Evolutionary conservation across 208 protist genomes (phyloP).

Genomic region (Trypanosoma rangeli): DNA sequence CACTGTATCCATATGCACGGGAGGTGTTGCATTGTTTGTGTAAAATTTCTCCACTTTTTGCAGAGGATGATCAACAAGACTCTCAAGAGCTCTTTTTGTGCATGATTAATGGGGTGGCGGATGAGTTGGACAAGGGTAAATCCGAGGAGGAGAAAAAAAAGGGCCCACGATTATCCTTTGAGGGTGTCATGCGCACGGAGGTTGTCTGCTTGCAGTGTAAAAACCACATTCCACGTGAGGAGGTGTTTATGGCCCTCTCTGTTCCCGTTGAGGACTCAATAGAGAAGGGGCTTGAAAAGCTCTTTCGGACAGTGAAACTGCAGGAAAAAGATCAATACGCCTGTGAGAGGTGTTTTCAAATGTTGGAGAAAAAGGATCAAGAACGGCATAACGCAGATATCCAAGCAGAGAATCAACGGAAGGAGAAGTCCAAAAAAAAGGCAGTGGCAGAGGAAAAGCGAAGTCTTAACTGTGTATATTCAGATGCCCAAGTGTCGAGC

Average conservation of each 20-base stretch:
- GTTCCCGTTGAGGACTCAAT: constrained; percentile 71
- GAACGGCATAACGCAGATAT: constrained; percentile 61
- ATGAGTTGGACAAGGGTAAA: constrained; percentile 81
- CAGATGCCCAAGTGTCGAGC: constrained; percentile 64
- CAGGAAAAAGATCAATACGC: constrained; percentile 74
- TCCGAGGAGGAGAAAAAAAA: constrained; percentile 51
- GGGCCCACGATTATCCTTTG: constrained; percentile 60
- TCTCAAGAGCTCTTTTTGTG: constrained; percentile 86
- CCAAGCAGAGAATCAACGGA: constrained; percentile 24
- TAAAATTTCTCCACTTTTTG: constrained; percentile 56
- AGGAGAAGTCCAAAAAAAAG: constrained; percentile 32
- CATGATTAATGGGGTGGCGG: constrained; percentile 80
- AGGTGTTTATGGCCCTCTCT: constrained; percentile 88
- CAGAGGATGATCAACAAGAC: constrained; percentile 85
- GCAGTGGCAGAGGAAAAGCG: constrained; percentile 35
- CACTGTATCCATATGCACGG: constrained; percentile 44
- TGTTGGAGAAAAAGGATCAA: constrained; percentile 48
- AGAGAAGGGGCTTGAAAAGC: constrained; percentile 43
- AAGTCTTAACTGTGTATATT: constrained; percentile 62
- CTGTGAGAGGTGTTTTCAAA: constrained; percentile 82
- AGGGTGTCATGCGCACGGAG: constrained; percentile 59
- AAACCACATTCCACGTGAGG: constrained; percentile 42
- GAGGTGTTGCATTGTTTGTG: constrained; percentile 49
- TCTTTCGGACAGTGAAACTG: constrained; percentile 51
- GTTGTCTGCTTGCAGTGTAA: constrained; percentile 63